Conservation (phyloP, 106 monocot genomes). For the Posidonia australis region DNA sequence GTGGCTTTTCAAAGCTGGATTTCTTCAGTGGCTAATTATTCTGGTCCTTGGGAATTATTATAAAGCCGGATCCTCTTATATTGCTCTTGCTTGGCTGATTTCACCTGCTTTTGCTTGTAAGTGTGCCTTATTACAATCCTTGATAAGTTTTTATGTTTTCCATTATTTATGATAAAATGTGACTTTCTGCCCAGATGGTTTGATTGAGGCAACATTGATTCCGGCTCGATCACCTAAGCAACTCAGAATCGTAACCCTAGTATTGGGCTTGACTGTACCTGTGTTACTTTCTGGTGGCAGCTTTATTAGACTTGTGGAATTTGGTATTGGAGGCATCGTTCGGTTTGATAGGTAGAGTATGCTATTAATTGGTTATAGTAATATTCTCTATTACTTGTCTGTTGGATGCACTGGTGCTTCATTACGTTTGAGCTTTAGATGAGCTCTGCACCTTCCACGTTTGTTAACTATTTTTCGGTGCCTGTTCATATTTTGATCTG, state of each 20-base stretch:
- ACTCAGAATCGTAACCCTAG: constrained; percentile 60
- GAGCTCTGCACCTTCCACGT: no score
- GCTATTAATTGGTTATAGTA: background rate
- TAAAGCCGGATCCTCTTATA: constrained; percentile 59
- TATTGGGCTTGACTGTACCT: constrained; percentile 51
- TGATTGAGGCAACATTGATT: constrained; percentile 92
- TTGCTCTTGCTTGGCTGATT: constrained; percentile 85
- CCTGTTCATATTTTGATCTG: no score
- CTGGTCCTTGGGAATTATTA: constrained; percentile 54
- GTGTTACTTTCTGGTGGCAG: constrained; percentile 53
- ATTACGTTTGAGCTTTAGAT: no score
- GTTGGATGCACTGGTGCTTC: background rate
- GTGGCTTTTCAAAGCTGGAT: constrained; percentile 94
- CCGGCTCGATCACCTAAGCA: constrained; percentile 57
- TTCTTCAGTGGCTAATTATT: constrained; percentile 74
- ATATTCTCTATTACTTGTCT: background rate
- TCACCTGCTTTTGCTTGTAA: constrained; percentile 95
- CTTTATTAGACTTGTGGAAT: constrained; percentile 41
- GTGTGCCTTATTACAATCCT: constrained; percentile 4
- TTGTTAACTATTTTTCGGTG: no score
- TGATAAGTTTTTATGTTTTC: background rate
- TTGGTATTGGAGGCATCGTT: constrained; percentile 40
- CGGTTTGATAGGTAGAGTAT: constrained; percentile 68
- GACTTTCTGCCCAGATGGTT: constrained; percentile 44
- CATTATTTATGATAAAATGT: constrained; percentile 3